Base-by-base conservation (phyloP, 768 basidiomycete species). In the Pleurotus citrinopileatus region DNA sequence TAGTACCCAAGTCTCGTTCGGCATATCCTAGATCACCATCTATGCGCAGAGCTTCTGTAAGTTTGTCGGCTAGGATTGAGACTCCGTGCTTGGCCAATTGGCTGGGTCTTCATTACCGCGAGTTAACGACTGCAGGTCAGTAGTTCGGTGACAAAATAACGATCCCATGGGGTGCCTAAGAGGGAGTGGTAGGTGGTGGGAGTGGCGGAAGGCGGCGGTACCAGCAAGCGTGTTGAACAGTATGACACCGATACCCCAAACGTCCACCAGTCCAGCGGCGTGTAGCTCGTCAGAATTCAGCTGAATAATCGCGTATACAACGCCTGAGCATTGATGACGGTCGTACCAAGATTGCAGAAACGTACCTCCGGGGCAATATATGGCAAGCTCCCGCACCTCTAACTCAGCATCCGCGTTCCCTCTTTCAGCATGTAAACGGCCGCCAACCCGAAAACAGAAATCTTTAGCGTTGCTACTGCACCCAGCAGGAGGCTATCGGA, bases 161-260 rank as follows among this genome's bases (percentile, higher is more conserved):
- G n/a, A n/a, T n/a, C n/a, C n/a, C n/a, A n/a, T n/a, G 48, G 23
- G 20, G 17, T 19, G 2, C 17, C n/a, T 25, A 27, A 55, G 15
- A 22, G 34, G 44, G 7, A 20, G 32, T 34, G n/a, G 44, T 40
- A 36, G 7, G 19, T 25, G 12, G 6, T 22, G 19, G 7, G 15
- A 19, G 9, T 17, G 22, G n/a, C 3, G 15, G 32, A 25, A 22
- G 6, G 37, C 13, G 17, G 29, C 20, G 17, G 12, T 98, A 42
- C 97, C 97, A 6, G 80, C 86, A 0, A 98, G 75, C 42, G 98
- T 73, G 0, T 96, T 91, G 66, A 91, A 98, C 0, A 99, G 73
- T 42, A 99, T 96, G 23, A 98, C 90, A 1, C 97, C 97, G 37
- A 91, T 82, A 0, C 94, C 94, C 97, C 97, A 99, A 7, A 92